Evolutionary conservation across 768 basidiomycete genomes (phyloP), one percentile per base, ranked within the genome.

Genomic region (Naganishia antarctica): DNA sequence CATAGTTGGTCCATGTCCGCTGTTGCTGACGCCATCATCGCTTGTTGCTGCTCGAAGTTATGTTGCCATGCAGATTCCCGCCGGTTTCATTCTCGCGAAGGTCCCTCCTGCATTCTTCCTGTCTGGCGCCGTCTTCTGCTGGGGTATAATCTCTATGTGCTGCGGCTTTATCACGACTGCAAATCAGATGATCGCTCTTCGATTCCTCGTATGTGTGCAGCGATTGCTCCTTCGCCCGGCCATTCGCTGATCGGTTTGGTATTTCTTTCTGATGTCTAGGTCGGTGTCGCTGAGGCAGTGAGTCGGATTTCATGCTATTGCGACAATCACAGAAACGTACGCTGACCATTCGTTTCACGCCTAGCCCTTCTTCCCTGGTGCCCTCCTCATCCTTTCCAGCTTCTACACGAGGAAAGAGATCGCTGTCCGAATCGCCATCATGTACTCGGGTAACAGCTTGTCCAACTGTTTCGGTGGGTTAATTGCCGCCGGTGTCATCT

Each of bases 401-500:
- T 51, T 51, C 61, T 63, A 70, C 79, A 80, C 83, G 76, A 76
- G 84, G 74, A 79, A 83, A 73, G 81, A 91, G 80, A 79, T 86
- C 8, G 80, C 80, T 7, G 72, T 73, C 63, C 83, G 85, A 68
- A 90, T 90, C 13, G 78, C 81, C 28, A 81, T 81, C 62, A 82
- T 91, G 61, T 63, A 63, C 43, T 63, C 61, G 34, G 61, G 61
- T 7, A 51, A 51, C 61, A 50, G 48, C 37, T 26, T 63, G 34
- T 63, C 61, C 37, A 63, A 63, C 91, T 63, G 61, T 63, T 63
- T 63, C 50, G 61, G 61, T 29, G 61, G 61, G 3, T 34, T 63
- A 13, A 83, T 91, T 58, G 88, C 89, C 12, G 87, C 87, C 31
- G 86, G 83, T 1, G 87, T 91, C 59, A 82, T 91, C 18, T 81